phyloP scores from a whole-genome alignment of 768 basidiomycete species.

The Obba rivulosa region DNA sequence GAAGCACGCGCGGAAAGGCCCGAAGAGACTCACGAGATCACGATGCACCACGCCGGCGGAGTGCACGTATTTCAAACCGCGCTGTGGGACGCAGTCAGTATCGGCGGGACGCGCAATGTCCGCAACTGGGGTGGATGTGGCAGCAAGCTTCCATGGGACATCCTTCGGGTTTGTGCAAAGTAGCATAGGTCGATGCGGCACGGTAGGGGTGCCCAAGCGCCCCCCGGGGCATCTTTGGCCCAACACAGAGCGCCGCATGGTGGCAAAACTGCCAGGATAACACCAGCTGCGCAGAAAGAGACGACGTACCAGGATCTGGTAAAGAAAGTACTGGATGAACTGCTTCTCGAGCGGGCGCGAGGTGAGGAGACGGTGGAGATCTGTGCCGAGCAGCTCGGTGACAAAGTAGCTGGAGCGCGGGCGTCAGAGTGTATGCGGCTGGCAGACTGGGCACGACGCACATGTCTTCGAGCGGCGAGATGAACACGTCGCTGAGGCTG shows the following conservation, averaged over 20 bases:
- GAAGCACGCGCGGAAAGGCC: conserved; percentile 2
- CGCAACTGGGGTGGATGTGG: too few species aligned
- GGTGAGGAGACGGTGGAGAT: conserved; percentile 94
- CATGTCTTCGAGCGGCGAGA: conserved; percentile 98
- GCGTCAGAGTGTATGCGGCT: conserved; percentile 1
- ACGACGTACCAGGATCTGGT: conserved; percentile 85
- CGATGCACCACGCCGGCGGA: conserved; percentile 98
- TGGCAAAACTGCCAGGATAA: not conserved
- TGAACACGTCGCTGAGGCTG: conserved; percentile 97
- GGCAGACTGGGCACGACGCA: conserved; percentile 34
- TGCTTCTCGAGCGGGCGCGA: conserved; percentile 98
- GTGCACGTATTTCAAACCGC: conserved; percentile 98
- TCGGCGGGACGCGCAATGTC: too few species aligned
- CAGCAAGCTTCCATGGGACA: too few species aligned
- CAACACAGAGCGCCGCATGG: too few species aligned
- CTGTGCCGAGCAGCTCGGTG: conserved; percentile 96
- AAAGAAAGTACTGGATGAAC: conserved; percentile 99
- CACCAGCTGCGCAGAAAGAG: conserved; percentile 2
- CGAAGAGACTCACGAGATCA: conserved; percentile 62
- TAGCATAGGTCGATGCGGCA: too few species aligned
- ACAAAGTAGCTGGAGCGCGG: conserved; percentile 80
- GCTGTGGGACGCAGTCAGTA: conserved; percentile 39
- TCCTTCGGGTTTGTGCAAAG: too few species aligned
- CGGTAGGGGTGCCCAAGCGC: too few species aligned
- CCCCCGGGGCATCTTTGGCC: too few species aligned